phyloP scores from a whole-genome alignment of 2,329 filamentous ascomycete genomes.

The Aspergillus tubingensis region DNA sequence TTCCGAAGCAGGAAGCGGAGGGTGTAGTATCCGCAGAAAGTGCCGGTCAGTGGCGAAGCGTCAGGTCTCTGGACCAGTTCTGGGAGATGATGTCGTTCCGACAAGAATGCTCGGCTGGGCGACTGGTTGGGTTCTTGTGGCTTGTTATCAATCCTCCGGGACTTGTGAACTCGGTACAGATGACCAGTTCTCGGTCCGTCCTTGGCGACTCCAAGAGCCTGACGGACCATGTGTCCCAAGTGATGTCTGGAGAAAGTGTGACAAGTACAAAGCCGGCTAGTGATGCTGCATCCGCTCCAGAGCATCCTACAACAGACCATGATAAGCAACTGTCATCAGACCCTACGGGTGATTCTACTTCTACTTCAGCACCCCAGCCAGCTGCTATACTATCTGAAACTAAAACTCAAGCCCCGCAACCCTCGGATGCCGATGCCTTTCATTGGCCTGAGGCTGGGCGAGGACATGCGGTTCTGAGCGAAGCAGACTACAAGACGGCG shows the following conservation, averaged over 20 bases:
- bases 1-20: conserved; percentile 45
- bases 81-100: conserved; percentile 99
- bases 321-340: background rate
- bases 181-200: conserved; percentile 28
- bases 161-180: conserved; percentile 38
- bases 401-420: conserved; percentile 2
- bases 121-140: conserved; percentile 94
- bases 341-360: background rate
- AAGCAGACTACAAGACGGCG: conserved; percentile 43
- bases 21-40: conserved; percentile 46
- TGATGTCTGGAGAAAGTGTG: background rate
- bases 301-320: background rate
- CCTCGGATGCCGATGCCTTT: conserved; percentile 29
- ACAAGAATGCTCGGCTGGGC: conserved; percentile 91
- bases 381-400: background rate
- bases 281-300: background rate
- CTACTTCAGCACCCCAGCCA: background rate
- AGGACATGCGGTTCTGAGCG: conserved; percentile 39
- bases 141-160: conserved; percentile 72
- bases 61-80: conserved; percentile 83
- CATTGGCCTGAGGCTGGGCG: conserved; percentile 38
- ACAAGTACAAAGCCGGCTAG: background rate
- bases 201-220: conserved; percentile 11
- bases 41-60: conserved; percentile 75
- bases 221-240: background rate